Evolutionary conservation across 2,329 filamentous ascomycete species (phyloP), one percentile per base, ranked within the genome.

Genomic region (Aspergillus aculeatinus): DNA sequence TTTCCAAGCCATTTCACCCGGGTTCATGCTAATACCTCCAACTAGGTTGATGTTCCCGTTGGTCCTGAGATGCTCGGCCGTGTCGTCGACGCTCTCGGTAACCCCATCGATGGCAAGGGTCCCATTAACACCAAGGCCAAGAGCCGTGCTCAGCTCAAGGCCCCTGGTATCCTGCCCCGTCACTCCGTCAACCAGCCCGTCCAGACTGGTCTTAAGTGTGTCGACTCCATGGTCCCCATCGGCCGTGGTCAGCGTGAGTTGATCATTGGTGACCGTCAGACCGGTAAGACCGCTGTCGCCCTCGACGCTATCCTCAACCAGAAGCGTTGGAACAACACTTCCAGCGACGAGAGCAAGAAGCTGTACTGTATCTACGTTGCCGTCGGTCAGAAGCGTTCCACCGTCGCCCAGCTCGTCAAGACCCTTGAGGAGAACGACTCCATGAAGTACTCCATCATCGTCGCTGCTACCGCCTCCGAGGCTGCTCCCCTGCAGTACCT

Each of bases 261-360:
- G 87, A 98, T 99, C 82, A 99, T 99, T 82, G 95, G 95, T 86
- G 95, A 99, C 80, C 95, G 95, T 92, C 95, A 99, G 85, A 99
- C 95, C 74, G 95, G 95, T 82, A 99, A 99, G 90, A 99, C 95
- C 78, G 95, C 95, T 75, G 94, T 99, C 79, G 94, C 90, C 76
- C 91, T 99, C 65, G 95, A 99, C 80, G 88, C 94, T 80, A 98
- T 99, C 73, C 89, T 99, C 66, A 99, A 99, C 90, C 95, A 99
- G 87, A 96, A 95, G 88, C 87, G 94, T 77, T 98, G 94, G 94
- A 99, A 99, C 88, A 84, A 99, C 88, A 84, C 81, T 79, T 75
- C 81, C 77, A 85, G 77, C 80, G 93, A 97, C 78, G 95, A 99
- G 88, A 83, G 80, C 79, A 94, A 97, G 90, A 99, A 99, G 89